These are phyloP conservation scores for Yamadazyma diospyri DNA, from an alignment of 1,139 yeast species.

Conservation along the genomic window DNA sequence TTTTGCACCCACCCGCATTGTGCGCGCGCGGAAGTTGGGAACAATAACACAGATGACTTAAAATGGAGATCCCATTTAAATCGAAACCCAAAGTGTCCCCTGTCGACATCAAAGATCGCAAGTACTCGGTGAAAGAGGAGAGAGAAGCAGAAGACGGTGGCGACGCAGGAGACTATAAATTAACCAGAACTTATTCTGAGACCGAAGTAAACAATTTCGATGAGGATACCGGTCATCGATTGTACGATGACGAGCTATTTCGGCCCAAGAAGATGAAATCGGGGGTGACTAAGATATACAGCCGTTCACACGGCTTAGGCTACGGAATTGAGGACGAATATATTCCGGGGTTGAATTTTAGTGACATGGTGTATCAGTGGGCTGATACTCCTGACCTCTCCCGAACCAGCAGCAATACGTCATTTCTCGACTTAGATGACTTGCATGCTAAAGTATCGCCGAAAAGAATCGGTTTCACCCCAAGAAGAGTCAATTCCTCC, in stretches of 20 bases:
- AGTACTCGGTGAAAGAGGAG: constrained; percentile 14
- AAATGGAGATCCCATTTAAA: constrained; percentile 44
- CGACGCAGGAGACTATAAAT: constrained; percentile 15
- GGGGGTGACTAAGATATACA: constrained; percentile 22
- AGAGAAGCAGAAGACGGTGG: constrained; percentile 2
- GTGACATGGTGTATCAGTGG: constrained; percentile 41
- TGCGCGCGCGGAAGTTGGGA: too few relatives aligned
- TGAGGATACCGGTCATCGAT: constrained; percentile 46
- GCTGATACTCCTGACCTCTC: constrained; percentile 16
- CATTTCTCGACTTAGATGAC: constrained; percentile 40
- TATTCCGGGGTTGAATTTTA: constrained; percentile 61
- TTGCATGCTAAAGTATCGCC: constrained; percentile 50
- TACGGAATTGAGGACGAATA: constrained; percentile 68
- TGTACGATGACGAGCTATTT: constrained; percentile 47
- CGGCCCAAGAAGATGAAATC: constrained; percentile 26
- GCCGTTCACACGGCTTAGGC: constrained; percentile 18
- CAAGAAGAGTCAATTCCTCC: constrained; percentile 37
- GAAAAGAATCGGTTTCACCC: constrained; percentile 36
- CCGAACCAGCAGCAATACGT: constrained; percentile 20
- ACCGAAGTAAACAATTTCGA: constrained; percentile 53
- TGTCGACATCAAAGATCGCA: constrained; percentile 30
- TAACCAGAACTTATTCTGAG: constrained; percentile 53
- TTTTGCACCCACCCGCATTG: too few relatives aligned
- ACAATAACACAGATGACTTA: constrained; percentile 3
- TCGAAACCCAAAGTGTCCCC: constrained; percentile 42